These are phyloP conservation scores for Volvox africanus DNA, from an alignment of 139 green algal species.

Conservation along the genomic window DNA sequence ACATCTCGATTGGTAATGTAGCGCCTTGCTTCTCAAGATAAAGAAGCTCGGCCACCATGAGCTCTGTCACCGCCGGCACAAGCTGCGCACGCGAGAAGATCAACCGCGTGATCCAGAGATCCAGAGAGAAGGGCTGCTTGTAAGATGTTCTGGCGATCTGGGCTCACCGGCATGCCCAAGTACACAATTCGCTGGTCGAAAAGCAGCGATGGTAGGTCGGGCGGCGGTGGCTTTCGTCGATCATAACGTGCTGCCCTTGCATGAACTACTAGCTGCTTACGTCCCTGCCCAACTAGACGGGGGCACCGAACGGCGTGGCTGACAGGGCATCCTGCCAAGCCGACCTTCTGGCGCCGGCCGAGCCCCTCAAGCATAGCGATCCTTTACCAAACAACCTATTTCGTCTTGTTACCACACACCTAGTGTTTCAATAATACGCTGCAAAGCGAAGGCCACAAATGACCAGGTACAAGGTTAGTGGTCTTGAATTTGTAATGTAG, in stretches of 20 bases:
- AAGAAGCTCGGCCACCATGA: slow-evolving; percentile 97
- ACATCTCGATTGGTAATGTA: slow-evolving; percentile 93
- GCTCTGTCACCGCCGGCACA: slow-evolving; percentile 97
- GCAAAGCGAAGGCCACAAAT: not conserved
- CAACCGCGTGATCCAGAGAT: not conserved
- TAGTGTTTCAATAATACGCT: not conserved
- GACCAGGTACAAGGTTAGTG: not conserved
- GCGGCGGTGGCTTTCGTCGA: slow-evolving; percentile 80
- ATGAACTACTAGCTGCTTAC: slow-evolving; percentile 44
- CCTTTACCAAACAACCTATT: not conserved
- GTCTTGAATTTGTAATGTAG: not conserved
- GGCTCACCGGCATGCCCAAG: slow-evolving; percentile 95
- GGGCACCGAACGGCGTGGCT: not conserved
- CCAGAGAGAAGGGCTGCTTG: not conserved
- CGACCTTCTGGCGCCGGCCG: slow-evolving; percentile 23
- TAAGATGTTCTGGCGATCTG: not conserved
- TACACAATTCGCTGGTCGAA: slow-evolving; percentile 97
- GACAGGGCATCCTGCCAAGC: slow-evolving; percentile 1
- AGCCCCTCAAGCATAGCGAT: slow-evolving; percentile 39
- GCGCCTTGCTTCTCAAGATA: slow-evolving; percentile 95
- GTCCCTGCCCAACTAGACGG: not conserved
- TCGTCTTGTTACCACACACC: not conserved
- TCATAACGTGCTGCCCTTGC: slow-evolving; percentile 56
- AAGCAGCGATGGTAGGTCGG: slow-evolving; percentile 96
- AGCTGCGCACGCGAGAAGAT: slow-evolving; percentile 75